phyloP scores from a whole-genome alignment of 2,329 filamentous ascomycete genomes.

The Thelonectria discophora region DNA sequence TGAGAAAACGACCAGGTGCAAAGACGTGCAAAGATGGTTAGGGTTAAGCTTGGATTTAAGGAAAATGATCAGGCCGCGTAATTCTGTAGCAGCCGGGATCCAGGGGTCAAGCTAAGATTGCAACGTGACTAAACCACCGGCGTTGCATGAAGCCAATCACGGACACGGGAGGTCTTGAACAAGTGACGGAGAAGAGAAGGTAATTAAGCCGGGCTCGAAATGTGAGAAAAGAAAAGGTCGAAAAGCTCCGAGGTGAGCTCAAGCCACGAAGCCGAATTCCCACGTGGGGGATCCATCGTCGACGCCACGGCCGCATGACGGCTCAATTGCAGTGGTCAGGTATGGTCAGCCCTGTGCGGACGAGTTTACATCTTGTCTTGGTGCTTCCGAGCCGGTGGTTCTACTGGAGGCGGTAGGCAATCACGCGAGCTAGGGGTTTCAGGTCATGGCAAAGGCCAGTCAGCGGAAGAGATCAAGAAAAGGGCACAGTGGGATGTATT shows the following conservation, averaged over 20 bases:
- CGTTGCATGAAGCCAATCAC: neutral
- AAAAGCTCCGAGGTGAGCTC: too few relatives aligned
- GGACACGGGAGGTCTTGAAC: neutral
- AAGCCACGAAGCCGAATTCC: neutral
- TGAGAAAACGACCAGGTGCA: neutral
- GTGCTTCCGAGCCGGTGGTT: neutral
- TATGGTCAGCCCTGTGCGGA: neutral
- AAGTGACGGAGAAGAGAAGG: too few relatives aligned
- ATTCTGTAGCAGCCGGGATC: neutral
- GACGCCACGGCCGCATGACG: neutral
- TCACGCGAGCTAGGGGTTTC: slow-evolving; percentile 12
- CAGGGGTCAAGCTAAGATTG: slow-evolving; percentile 1
- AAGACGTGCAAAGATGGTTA: neutral
- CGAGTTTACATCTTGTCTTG: neutral
- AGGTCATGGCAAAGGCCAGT: slow-evolving; percentile 1
- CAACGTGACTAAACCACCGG: too few relatives aligned
- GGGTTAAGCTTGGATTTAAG: slow-evolving; percentile 16
- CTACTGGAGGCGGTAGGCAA: neutral
- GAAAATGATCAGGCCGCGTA: slow-evolving; percentile 13
- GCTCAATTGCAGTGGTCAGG: neutral
- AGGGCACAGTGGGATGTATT: too few relatives aligned
- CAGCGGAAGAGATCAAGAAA: neutral
- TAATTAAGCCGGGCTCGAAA: too few relatives aligned
- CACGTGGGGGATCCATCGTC: neutral
- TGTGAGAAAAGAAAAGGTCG: too few relatives aligned